A percentile compares a stretch with the other conserved stretches of the same genome.
Evolutionary conservation across 371 early-diverging fungal species (phyloP).

Genomic region (Batrachochytrium dendrobatidis): DNA sequence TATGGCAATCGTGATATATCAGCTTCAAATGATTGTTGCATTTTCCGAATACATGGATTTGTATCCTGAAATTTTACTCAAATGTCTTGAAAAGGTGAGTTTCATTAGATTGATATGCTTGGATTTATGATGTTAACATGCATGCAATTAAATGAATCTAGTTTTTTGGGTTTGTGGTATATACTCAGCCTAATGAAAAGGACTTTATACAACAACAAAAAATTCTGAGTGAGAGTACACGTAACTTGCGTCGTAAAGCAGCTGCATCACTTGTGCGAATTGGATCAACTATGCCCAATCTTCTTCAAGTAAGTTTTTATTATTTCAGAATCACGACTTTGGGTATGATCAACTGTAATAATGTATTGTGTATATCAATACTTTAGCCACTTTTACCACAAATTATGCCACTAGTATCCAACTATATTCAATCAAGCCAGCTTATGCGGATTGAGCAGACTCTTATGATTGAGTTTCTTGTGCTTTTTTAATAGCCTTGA

Average conservation of each 20-base stretch:
- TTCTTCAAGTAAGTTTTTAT: conserved; percentile 15
- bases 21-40: conserved; percentile 17
- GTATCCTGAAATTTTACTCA: conserved; percentile 20
- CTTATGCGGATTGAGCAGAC: conserved; percentile 21
- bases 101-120: background rate
- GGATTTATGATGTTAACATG: background rate
- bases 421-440: background rate
- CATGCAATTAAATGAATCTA: background rate
- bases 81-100: conserved; percentile 37
- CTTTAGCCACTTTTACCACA: conserved; percentile 1
- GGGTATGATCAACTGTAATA: background rate
- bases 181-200: conserved; percentile 19
- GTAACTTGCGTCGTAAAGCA: conserved; percentile 32
- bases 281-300: conserved; percentile 41
- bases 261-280: conserved; percentile 37
- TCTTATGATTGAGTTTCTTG: conserved; percentile 32
- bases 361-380: background rate
- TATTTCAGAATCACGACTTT: conserved; percentile 6
- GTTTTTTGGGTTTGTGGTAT: conserved; percentile 20
- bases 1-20: background rate
- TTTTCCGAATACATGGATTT: conserved; percentile 15
- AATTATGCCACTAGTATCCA: background rate
- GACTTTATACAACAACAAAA: conserved; percentile 9
- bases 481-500: too few species aligned
- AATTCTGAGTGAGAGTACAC: conserved; percentile 19